A percentile compares a stretch with the other conserved stretches of the same genome.
phyloP scores from a whole-genome alignment of 305 asterid species.

The Fraxinus sp. region DNA sequence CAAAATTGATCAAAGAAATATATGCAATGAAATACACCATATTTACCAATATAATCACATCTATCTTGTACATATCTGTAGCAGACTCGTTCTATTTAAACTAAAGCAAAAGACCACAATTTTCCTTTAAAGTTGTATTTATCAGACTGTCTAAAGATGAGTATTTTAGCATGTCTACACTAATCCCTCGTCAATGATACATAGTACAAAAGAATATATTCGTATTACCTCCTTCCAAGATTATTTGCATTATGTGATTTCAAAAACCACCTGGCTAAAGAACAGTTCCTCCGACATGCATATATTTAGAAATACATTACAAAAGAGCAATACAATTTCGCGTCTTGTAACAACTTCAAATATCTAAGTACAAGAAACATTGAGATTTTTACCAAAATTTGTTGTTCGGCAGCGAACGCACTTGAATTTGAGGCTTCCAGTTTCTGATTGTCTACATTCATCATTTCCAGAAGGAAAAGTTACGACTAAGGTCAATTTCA shows the following conservation, averaged over 20 bases:
- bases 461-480: constrained; percentile 31
- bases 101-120: neutral
- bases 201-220: neutral
- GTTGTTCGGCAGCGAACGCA: constrained; percentile 87
- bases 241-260: constrained; percentile 8
- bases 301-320: constrained; percentile 20
- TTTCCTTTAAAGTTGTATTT: neutral
- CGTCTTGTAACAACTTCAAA: neutral
- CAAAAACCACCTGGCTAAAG: constrained; percentile 12
- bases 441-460: constrained; percentile 58
- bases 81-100: neutral
- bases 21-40: constrained; percentile 22
- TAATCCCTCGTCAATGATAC: neutral
- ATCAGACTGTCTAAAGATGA: neutral
- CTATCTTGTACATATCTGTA: constrained; percentile 19
- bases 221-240: constrained; percentile 11
- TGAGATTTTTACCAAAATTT: constrained; percentile 59
- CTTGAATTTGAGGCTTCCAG: constrained; percentile 57
- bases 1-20: constrained; percentile 15
- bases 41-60: constrained; percentile 14
- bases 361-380: constrained; percentile 17
- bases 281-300: constrained; percentile 21
- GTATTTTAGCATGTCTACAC: constrained; percentile 17
- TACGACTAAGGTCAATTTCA: constrained; percentile 14
- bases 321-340: constrained; percentile 5